Conservation (phyloP, 2,329 filamentous ascomycete species). For the Dactylellina haptotyla region DNA sequence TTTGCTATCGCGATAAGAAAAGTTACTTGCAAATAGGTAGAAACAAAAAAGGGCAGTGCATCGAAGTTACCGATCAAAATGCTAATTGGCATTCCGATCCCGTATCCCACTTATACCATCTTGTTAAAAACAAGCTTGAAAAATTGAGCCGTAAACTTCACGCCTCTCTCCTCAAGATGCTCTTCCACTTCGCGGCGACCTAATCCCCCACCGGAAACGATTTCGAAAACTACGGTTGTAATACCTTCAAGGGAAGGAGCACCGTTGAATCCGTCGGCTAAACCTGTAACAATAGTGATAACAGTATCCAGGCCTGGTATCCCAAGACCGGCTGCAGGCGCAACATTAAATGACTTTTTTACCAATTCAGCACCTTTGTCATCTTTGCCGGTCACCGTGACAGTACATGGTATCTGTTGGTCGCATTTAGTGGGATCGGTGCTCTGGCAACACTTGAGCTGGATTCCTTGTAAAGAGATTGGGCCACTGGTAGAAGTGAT, state of each 20-base stretch:
- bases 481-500: constrained; percentile 5
- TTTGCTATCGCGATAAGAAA: too few relatives aligned
- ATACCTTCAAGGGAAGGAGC: background rate
- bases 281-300: background rate
- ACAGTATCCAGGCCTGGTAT: background rate
- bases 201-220: background rate
- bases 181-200: background rate
- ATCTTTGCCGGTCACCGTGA: constrained; percentile 12
- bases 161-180: background rate
- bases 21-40: too few relatives aligned
- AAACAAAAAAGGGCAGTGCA: too few relatives aligned
- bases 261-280: background rate
- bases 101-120: background rate
- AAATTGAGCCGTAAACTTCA: constrained; percentile 13
- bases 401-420: constrained; percentile 2
- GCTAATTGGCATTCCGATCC: too few relatives aligned
- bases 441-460: constrained; percentile 15
- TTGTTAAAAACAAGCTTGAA: constrained; percentile 9
- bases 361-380: constrained; percentile 2
- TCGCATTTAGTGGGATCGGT: constrained; percentile 20
- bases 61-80: too few relatives aligned
- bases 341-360: constrained; percentile 1
- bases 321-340: background rate
- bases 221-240: background rate
- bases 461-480: background rate